Evolutionary conservation across 106 monocot genomes (phyloP), one percentile per base, ranked within the genome.

Genomic region (Amphibolis antarctica): DNA sequence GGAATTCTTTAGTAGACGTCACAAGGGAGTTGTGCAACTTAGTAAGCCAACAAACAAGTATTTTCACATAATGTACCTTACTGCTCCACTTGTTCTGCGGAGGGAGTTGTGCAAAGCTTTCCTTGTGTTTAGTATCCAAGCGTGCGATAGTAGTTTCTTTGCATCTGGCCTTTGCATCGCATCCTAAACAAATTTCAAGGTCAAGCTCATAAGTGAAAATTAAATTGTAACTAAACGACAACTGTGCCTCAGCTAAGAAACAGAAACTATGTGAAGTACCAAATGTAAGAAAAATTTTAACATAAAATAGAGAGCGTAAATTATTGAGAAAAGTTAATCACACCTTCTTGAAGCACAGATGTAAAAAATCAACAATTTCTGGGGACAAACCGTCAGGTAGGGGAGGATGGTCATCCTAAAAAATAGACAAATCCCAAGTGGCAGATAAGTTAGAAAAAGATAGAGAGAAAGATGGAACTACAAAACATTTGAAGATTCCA

Each of bases 101-200:
- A 90, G 74, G 60, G 85, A 83, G 20, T 86, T 84, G 21, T 69
- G 90, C 59, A 84, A 70, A 63, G 78, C 78, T 28, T 90, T 82
- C 66, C 96, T 98, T 54, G 90, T 84, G 67, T 87, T 90, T 63
- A 80, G 86, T 54, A 98, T 87, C 96, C 96, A 98, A 58, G 86
- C 78, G 53, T 98, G 96, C 74, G 71, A 69, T 42, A 98, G 66
- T 71, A 98, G 81, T 28, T 82, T 82, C 66, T 84, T 90, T 74
- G 96, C 96, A 86, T 98, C 96, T 53, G 96, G 90, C 70, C 96
- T 84, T 66, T 90, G 90, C 80, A 98, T 98, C 59, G 96, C 84
- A 85, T 98, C 90, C 96, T 98, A 69, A 10, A 67, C 25, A 63
- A 47, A 59, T 55, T 31, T 61, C 26, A 3, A 60, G 64, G 55